phyloP scores from a whole-genome alignment of 2,329 filamentous ascomycete genomes.

The Ceratocystis cubensis region DNA sequence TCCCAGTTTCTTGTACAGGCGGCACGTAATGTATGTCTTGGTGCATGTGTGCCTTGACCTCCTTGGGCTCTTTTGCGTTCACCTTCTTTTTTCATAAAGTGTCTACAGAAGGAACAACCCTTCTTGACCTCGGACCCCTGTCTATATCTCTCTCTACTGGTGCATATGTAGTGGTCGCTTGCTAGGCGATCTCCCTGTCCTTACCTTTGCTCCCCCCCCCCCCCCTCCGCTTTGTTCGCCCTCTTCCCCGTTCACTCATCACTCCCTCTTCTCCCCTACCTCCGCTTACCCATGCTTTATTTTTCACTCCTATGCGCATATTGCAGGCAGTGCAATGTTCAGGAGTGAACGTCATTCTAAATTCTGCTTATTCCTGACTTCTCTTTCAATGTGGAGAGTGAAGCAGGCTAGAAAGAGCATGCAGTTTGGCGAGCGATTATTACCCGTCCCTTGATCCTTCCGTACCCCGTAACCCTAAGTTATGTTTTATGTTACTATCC shows the following conservation, averaged over 20 bases:
- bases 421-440: constrained; percentile 1
- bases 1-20: not conserved
- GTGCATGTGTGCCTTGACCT: not conserved
- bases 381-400: not conserved
- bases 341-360: not conserved
- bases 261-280: not conserved
- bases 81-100: not conserved
- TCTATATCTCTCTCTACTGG: not conserved
- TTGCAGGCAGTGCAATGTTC: not conserved
- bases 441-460: not conserved
- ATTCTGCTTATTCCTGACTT: not conserved
- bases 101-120: not conserved
- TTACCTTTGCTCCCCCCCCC: not conserved
- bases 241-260: not conserved
- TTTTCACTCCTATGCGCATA: not conserved
- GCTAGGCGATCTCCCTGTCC: not conserved
- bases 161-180: not conserved
- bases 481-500: too few species aligned
- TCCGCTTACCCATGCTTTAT: not conserved
- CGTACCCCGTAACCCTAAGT: too few species aligned
- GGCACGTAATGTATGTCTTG: not conserved
- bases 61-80: not conserved
- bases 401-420: not conserved
- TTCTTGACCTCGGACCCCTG: not conserved
- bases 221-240: not conserved